Evolutionary conservation across 1,284 basidiomycete genomes (phyloP).

Genomic region (Spongiforma sp.): DNA sequence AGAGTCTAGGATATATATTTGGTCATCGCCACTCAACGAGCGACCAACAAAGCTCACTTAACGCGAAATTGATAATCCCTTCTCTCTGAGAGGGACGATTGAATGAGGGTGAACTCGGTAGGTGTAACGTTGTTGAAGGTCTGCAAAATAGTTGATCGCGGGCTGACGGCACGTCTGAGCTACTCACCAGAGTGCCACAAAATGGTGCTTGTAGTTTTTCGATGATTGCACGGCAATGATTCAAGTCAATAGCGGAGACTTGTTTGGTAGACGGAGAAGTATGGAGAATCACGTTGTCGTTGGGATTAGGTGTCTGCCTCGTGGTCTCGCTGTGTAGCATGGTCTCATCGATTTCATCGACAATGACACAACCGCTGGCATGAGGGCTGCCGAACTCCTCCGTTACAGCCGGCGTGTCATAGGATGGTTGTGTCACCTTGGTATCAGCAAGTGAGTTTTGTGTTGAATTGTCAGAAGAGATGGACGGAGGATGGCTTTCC

Average conservation of each 20-base stretch:
- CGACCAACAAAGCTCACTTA: neutral
- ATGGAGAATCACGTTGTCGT: neutral
- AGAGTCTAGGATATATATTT: neutral
- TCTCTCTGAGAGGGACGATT: neutral
- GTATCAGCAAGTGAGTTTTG: neutral
- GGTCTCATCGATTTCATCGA: neutral
- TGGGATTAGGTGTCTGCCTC: neutral
- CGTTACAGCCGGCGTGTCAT: neutral
- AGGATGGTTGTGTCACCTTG: neutral
- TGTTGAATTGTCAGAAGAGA: neutral
- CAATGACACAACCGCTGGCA: neutral
- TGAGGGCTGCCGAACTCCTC: neutral
- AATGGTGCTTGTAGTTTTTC: neutral
- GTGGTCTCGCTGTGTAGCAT: neutral
- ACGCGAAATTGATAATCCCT: neutral
- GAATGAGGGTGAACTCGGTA: neutral
- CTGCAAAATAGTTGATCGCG: neutral
- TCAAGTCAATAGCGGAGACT: neutral
- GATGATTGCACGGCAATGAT: neutral
- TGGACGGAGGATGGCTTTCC: neutral
- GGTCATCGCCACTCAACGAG: too few species aligned
- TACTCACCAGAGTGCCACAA: neutral
- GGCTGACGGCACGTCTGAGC: neutral
- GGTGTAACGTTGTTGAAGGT: neutral
- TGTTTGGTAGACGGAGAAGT: neutral